Base-by-base conservation (phyloP, 176 grass and related monocot species). In the Avena eriantha region DNA sequence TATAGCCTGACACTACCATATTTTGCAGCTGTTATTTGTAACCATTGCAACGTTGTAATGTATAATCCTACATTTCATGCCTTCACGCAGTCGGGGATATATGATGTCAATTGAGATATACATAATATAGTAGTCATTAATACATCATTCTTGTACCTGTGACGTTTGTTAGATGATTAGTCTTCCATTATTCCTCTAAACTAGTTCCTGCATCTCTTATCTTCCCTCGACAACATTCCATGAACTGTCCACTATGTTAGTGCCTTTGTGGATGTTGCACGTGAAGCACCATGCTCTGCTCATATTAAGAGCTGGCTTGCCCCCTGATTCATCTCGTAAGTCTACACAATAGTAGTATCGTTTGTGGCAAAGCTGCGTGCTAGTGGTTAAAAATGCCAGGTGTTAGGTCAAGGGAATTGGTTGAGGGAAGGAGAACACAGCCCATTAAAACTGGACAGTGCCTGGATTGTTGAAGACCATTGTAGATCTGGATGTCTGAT, bases 181-280 rank as follows among this genome's bases (percentile, higher is more conserved):
- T 26, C 22, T 53, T 51, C 24, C 71, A 17, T 47, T 74, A 12
- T 74, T 73, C 55, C 77, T 79, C 34, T 78, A 43, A 43, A 60
- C 22, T 43, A 45, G 43, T 23, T 36, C 43, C 57, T 61, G 35
- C 56, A 45, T 43, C 56, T 61, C 56, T 78, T 59, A 35, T 58
- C 47, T 19, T 51, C 73, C 14, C 8, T 53, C 15, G 54, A 76
- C 48, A 49, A 36, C 76, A 59, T 39, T 49, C 77, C 35, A 79
- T 79, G 35, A 79, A 59, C 77, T 60, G 35, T 60, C 77, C 21
- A 43, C 55, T 31, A 80, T n/a, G 22, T 14, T 48, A 77, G 29
- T 34, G 50, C 9, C 35, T 77, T 79, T 60, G 22, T 80, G 56
- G 22, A 29, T 80, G 22, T 64, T 80, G 58, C 58, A 12, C 4